Conservation (phyloP, 192 early-diverging fungal species). For the Rhizophlyctis rosea region DNA sequence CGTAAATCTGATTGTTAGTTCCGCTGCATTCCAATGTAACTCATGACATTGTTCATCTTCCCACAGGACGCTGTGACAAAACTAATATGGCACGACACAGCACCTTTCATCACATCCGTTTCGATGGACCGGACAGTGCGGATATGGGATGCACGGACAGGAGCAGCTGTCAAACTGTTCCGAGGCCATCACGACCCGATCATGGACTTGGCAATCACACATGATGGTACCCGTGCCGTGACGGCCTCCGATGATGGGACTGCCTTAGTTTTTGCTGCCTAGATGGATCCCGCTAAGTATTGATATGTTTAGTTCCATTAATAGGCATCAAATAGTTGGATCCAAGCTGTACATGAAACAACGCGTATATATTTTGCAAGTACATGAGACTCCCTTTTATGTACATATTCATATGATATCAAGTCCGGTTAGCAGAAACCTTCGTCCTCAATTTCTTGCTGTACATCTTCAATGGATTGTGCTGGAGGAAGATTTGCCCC, state of each 20-base stretch:
- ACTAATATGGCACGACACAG: slow-evolving; percentile 65
- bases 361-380: too few relatives aligned
- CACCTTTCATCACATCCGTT: slow-evolving; percentile 68
- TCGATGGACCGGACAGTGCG: slow-evolving; percentile 80
- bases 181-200: slow-evolving; percentile 86
- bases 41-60: slow-evolving; percentile 1
- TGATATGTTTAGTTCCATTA: too few relatives aligned
- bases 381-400: too few relatives aligned
- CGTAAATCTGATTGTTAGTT: not conserved
- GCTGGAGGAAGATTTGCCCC: not conserved
- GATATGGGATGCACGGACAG: slow-evolving; percentile 90
- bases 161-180: slow-evolving; percentile 68
- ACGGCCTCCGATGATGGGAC: slow-evolving; percentile 83
- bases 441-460: slow-evolving; percentile 29
- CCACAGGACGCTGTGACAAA: slow-evolving; percentile 76
- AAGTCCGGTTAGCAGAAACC: too few relatives aligned
- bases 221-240: slow-evolving; percentile 68
- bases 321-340: too few relatives aligned
- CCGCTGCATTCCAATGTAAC: not conserved
- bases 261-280: slow-evolving; percentile 25
- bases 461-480: slow-evolving; percentile 5
- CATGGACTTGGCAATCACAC: slow-evolving; percentile 74
- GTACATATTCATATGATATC: too few relatives aligned
- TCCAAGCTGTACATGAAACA: too few relatives aligned
- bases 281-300: too few relatives aligned